Evolutionary conservation across 129 eudicot genomes (phyloP), one percentile per base, ranked within the genome.

Genomic region (Lactuca sativa): DNA sequence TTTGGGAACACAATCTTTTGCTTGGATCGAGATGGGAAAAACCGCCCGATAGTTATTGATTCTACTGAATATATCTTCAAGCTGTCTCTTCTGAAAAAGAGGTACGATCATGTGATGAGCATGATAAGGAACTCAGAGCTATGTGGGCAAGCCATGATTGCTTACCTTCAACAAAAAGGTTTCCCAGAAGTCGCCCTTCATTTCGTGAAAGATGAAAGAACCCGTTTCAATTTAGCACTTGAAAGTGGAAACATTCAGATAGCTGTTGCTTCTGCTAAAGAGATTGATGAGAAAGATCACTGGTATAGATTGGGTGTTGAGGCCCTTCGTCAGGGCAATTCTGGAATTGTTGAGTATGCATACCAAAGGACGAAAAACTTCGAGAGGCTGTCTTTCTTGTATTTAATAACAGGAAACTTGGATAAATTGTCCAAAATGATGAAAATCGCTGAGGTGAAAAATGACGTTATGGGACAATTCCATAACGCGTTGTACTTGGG

Each of bases 121-220:
- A 88, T 88, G 95, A 88, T 88, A 52, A 82, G 80, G 41, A 88
- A 84, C 67, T 88, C 95, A 11, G 90, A 88, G 71, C 84, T 88
- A 4, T 88, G 95, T 58, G 95, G 95, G 58, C 95, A 88, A 77
- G 95, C 95, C 41, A 84, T 88, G 95, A 88, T 88, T 71, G 90
- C 95, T 0, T 88, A 87, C 63, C 73, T 88, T 36, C 95, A 88
- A 83, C 95, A 88, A 79, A 88, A 88, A 66, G 95, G 95, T 37
- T 88, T 88, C 59, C 95, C 95, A 11, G 90, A 88, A 47, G 95
- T 87, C 62, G 95, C 95, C 25, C 87, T 87, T 34, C 88, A 87
- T 79, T 87, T 87, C 36, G 95, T 87, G 75, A 87, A 84, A 67
- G 95, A 87, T 63, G 95, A 87, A 62, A 69, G 83, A 32, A 84